Percentiles rank a stretch among this genome's conserved stretches.
Conservation (phyloP, 345 rosid species). For the Raphanus sativus region DNA sequence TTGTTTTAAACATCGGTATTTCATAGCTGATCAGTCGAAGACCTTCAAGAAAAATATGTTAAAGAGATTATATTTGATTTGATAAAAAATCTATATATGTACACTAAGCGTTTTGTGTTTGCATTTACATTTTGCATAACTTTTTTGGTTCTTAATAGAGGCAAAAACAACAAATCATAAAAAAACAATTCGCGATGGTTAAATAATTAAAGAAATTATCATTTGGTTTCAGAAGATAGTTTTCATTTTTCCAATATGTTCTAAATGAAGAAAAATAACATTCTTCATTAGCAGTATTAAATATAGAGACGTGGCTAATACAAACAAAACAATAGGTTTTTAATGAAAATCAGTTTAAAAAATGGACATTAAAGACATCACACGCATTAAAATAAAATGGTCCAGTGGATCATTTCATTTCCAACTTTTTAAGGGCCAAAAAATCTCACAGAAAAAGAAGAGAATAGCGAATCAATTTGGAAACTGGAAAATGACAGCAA, state of each 20-base stretch:
- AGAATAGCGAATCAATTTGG: slow-evolving; percentile 14
- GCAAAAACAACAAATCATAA: too few species aligned
- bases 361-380: slow-evolving; percentile 27
- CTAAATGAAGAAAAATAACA: too few species aligned
- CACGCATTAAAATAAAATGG: slow-evolving; percentile 26
- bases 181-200: too few species aligned
- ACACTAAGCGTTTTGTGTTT: too few species aligned
- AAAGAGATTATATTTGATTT: too few species aligned
- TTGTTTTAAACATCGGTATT: too few species aligned
- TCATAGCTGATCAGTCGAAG: too few species aligned
- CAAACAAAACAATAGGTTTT: slow-evolving; percentile 11
- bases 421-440: slow-evolving; percentile 23
- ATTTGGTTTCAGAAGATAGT: background rate
- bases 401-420: slow-evolving; percentile 30
- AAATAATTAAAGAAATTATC: background rate
- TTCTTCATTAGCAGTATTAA: too few species aligned
- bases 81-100: too few species aligned
- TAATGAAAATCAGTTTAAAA: slow-evolving; percentile 31
- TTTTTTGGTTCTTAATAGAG: too few species aligned
- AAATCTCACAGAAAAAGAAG: slow-evolving; percentile 14
- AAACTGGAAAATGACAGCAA: slow-evolving; percentile 18
- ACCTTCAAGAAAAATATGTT: too few species aligned
- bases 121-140: too few species aligned
- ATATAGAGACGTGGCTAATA: background rate
- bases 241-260: background rate